Conservation (phyloP, 768 basidiomycete species). For the Tylopilus vinaceipallidus region DNA sequence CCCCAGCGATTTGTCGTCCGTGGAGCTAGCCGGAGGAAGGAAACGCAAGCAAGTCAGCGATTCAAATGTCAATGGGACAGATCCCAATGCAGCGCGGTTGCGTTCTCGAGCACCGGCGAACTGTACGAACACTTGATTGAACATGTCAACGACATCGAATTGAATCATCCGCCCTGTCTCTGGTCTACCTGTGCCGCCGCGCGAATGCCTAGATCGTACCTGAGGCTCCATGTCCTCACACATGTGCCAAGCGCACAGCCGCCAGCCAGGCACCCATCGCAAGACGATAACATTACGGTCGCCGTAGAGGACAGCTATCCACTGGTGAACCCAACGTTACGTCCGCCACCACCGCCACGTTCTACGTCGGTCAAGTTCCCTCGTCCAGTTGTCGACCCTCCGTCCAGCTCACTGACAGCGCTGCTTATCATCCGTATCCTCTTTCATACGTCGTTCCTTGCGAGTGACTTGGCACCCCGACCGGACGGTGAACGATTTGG, state of each 20-base stretch:
- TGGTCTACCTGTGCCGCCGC: slow-evolving; percentile 69
- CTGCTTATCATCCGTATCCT: slow-evolving; percentile 81
- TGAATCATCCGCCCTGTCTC: slow-evolving; percentile 51
- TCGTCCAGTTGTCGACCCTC: slow-evolving; percentile 59
- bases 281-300: slow-evolving; percentile 74
- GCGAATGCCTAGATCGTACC: slow-evolving; percentile 44
- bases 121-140: slow-evolving; percentile 72
- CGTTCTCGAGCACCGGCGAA: slow-evolving; percentile 53
- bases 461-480: slow-evolving; percentile 60
- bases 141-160: slow-evolving; percentile 49
- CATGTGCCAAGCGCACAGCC: slow-evolving; percentile 66
- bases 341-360: slow-evolving; percentile 72
- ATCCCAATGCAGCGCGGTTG: slow-evolving; percentile 48
- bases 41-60: slow-evolving; percentile 51
- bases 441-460: slow-evolving; percentile 76
- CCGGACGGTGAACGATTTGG: slow-evolving; percentile 86
- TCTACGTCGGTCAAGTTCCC: slow-evolving; percentile 57
- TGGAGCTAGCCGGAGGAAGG: slow-evolving; percentile 73
- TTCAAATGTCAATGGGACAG: slow-evolving; percentile 80
- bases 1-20: slow-evolving; percentile 83
- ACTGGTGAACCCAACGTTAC: slow-evolving; percentile 56
- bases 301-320: slow-evolving; percentile 58
- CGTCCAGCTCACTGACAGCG: slow-evolving; percentile 74
- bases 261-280: slow-evolving; percentile 58
- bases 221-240: slow-evolving; percentile 72